phyloP scores from a whole-genome alignment of 129 eudicot genomes.

The Silybum marianum region DNA sequence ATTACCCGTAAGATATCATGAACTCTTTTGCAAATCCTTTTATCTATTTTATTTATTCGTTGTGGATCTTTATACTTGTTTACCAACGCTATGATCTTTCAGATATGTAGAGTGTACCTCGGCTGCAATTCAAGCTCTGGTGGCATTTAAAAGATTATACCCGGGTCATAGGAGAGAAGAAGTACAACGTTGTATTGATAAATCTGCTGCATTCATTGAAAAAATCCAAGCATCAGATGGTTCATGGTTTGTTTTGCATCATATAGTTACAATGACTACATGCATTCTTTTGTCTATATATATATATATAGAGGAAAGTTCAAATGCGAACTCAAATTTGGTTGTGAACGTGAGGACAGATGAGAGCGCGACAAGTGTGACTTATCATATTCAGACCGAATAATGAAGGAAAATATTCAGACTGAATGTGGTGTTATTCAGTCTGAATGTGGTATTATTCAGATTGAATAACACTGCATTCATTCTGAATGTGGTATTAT shows the following conservation, averaged over 20 bases:
- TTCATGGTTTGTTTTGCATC: slow-evolving; percentile 67
- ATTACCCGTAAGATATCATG: slow-evolving; percentile 80
- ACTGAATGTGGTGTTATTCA: no score
- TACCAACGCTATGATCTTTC: slow-evolving; percentile 20
- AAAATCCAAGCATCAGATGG: slow-evolving; percentile 75
- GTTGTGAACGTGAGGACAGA: no score
- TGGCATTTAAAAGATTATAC: slow-evolving; percentile 63
- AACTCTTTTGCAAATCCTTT: slow-evolving; percentile 1
- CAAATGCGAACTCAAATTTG: no score
- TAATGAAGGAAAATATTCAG: no score
- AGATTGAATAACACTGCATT: no score
- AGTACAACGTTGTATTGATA: slow-evolving; percentile 56
- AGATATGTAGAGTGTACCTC: slow-evolving; percentile 98
- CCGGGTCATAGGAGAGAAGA: slow-evolving; percentile 83
- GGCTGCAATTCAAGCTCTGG: slow-evolving; percentile 84
- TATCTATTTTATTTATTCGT: not conserved
- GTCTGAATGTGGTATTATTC: no score
- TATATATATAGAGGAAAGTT: no score
- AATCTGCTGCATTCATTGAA: slow-evolving; percentile 69
- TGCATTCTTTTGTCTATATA: not conserved
- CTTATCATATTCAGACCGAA: no score
- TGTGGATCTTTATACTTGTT: slow-evolving; percentile 7
- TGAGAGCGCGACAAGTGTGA: no score
- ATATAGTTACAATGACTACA: slow-evolving; percentile 7
- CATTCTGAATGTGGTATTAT: no score